Percentiles rank a stretch among this genome's conserved stretches.
These are phyloP conservation scores for Diplodia seriata DNA, from an alignment of 2,329 filamentous ascomycete species.

Conservation along the genomic window DNA sequence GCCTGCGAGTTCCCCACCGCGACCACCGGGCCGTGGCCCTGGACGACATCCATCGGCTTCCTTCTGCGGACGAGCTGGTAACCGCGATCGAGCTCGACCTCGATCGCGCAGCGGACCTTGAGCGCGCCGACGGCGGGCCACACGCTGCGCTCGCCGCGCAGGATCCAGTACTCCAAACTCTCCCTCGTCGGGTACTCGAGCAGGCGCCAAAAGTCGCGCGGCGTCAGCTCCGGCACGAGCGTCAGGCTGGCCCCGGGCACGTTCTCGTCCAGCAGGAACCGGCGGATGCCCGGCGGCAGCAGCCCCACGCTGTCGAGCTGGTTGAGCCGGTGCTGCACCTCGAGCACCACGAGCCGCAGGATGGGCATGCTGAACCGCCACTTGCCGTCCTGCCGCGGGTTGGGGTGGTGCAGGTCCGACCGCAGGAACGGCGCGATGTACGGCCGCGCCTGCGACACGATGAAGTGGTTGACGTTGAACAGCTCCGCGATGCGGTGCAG, in stretches of 20 bases:
- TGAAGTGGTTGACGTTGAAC: slow-evolving; percentile 95
- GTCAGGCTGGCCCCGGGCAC: slow-evolving; percentile 80
- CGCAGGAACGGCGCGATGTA: slow-evolving; percentile 87
- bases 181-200: slow-evolving; percentile 82
- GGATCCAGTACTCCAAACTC: slow-evolving; percentile 83
- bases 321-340: slow-evolving; percentile 79
- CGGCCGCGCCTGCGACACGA: slow-evolving; percentile 88
- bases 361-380: slow-evolving; percentile 63
- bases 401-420: slow-evolving; percentile 78
- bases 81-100: slow-evolving; percentile 84
- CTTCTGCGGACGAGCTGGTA: slow-evolving; percentile 77
- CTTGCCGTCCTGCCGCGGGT: slow-evolving; percentile 65
- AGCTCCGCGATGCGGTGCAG: slow-evolving; percentile 78
- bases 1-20: background rate
- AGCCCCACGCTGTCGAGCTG: slow-evolving; percentile 81
- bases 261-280: slow-evolving; percentile 82
- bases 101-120: slow-evolving; percentile 80
- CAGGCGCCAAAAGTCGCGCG: slow-evolving; percentile 75
- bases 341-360: slow-evolving; percentile 73
- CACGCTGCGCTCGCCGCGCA: slow-evolving; percentile 82
- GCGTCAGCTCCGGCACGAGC: slow-evolving; percentile 78
- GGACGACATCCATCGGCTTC: slow-evolving; percentile 51
- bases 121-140: slow-evolving; percentile 89
- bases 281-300: slow-evolving; percentile 71
- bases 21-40: background rate